Conservation (phyloP, 176 grass and related monocot species). For the Sorghum bicolor region DNA sequence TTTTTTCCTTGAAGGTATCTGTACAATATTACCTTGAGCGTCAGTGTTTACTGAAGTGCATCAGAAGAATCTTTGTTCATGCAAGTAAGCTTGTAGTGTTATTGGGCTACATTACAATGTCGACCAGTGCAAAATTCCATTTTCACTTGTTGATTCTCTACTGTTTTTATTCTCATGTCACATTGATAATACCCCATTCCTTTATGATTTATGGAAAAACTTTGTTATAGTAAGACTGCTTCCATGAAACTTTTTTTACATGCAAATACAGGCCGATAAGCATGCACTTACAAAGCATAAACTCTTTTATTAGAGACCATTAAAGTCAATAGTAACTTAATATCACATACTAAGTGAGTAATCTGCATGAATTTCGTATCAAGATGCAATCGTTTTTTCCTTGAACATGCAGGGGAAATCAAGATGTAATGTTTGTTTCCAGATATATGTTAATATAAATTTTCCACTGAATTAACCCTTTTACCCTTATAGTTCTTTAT, state of each 20-base stretch:
- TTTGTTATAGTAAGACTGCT: background rate
- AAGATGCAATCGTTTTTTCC: background rate
- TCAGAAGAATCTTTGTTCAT: constrained; percentile 76
- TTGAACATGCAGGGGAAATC: background rate
- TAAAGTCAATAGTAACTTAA: background rate
- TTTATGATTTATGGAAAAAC: background rate
- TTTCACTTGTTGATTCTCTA: background rate
- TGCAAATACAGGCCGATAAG: background rate
- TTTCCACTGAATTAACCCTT: background rate
- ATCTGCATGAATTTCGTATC: background rate
- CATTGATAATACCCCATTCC: background rate
- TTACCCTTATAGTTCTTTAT: background rate
- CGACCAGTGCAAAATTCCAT: background rate
- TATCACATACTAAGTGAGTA: background rate
- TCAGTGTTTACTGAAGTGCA: constrained; percentile 94
- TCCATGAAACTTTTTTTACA: background rate
- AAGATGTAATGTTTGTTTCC: background rate
- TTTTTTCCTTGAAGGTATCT: constrained; percentile 47
- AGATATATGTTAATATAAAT: background rate
- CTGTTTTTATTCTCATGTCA: background rate
- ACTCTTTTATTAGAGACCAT: background rate
- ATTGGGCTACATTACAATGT: background rate
- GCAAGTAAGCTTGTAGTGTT: constrained; percentile 51
- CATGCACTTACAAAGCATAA: background rate
- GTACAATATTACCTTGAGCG: constrained; percentile 89